These are phyloP conservation scores for Microcyclospora tardicrescens DNA, from an alignment of 2,329 filamentous ascomycete species.

Conservation along the genomic window DNA sequence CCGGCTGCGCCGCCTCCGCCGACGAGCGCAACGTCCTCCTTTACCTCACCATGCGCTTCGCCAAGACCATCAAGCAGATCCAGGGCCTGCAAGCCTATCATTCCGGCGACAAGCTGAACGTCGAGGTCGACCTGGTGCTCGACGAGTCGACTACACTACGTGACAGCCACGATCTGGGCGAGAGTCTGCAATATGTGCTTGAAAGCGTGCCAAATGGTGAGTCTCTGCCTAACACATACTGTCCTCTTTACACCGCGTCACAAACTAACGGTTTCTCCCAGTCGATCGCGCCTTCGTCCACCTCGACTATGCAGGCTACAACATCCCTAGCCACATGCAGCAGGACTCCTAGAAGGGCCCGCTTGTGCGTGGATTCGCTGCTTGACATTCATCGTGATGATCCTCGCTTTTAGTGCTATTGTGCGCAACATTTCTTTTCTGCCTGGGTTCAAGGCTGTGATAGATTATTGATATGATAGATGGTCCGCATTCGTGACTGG, in stretches of 20 bases:
- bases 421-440: not conserved
- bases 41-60: conserved; percentile 89
- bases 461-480: not conserved
- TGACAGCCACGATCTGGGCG: conserved; percentile 68
- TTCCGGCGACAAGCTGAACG: conserved; percentile 71
- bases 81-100: conserved; percentile 79
- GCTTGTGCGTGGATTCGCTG: not conserved
- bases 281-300: conserved; percentile 44
- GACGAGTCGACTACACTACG: conserved; percentile 62
- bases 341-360: conserved; percentile 23
- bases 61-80: conserved; percentile 73
- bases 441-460: not conserved
- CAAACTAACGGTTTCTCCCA: conserved; percentile 4
- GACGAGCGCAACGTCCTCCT: conserved; percentile 75
- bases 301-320: conserved; percentile 38
- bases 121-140: conserved; percentile 72
- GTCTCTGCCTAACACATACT: conserved; percentile 2
- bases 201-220: conserved; percentile 62
- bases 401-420: not conserved
- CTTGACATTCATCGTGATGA: not conserved
- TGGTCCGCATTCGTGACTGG: too few relatives aligned
- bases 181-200: conserved; percentile 69
- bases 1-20: conserved; percentile 63
- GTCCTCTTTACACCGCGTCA: not conserved
- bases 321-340: conserved; percentile 38